phyloP scores from a whole-genome alignment of 2,329 filamentous ascomycete genomes.

The Alternaria sp. region DNA sequence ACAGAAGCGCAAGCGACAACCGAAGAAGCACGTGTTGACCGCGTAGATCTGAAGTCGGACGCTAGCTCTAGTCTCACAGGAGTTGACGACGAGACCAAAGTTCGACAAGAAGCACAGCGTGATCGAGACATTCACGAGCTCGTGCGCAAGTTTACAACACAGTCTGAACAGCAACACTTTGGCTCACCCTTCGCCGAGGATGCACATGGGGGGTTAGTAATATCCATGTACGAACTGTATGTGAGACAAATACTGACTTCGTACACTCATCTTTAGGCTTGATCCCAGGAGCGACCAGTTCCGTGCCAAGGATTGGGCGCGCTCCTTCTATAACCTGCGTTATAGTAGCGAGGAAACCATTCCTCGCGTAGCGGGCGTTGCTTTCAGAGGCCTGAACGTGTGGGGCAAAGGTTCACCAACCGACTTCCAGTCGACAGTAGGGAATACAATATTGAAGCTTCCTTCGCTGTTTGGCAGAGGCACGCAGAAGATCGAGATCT shows the following conservation, averaged over 20 bases:
- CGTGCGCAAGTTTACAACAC: conserved; percentile 44
- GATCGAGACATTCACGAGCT: conserved; percentile 35
- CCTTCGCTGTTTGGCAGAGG: conserved; percentile 59
- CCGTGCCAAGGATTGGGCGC: conserved; percentile 53
- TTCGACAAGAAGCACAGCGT: conserved; percentile 12
- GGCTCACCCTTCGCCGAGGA: conserved; percentile 43
- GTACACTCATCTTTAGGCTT: conserved; percentile 19
- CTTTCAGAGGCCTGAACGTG: conserved; percentile 69
- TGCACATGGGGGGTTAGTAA: conserved; percentile 35
- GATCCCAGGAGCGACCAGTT: conserved; percentile 54
- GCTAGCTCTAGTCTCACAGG: conserved; percentile 15
- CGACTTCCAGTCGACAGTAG: conserved; percentile 72
- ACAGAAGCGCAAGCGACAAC: not conserved
- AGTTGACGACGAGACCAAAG: not conserved
- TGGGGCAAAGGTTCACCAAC: conserved; percentile 70
- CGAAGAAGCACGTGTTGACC: not conserved
- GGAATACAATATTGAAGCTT: conserved; percentile 64
- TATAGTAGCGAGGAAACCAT: conserved; percentile 57
- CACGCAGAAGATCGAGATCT: conserved; percentile 66
- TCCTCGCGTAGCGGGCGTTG: conserved; percentile 63
- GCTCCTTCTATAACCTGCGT: conserved; percentile 53
- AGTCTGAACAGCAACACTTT: conserved; percentile 44
- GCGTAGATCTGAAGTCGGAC: conserved; percentile 1
- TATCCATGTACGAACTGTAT: too few relatives aligned
- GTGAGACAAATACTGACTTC: too few relatives aligned